A percentile compares a stretch with the other conserved stretches of the same genome.
phyloP scores from a whole-genome alignment of 2,329 filamentous ascomycete species.

The Sporothrix protearum region DNA sequence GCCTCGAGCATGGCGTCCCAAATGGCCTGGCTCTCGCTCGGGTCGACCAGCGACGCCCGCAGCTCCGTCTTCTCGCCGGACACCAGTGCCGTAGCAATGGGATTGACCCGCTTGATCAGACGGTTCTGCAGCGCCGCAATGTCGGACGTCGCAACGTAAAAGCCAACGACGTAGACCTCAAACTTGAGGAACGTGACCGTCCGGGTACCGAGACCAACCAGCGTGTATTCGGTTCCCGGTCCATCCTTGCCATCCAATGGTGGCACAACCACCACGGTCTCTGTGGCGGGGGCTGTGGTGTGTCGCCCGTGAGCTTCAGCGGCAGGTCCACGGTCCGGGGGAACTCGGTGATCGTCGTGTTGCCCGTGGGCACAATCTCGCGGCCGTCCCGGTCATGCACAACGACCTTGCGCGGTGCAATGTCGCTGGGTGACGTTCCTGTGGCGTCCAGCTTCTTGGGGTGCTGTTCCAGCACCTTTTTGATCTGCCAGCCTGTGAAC shows the following conservation, averaged over 20 bases:
- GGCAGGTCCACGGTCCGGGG: conserved; percentile 68
- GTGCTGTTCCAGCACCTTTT: conserved; percentile 36
- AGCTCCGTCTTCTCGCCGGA: conserved; percentile 75
- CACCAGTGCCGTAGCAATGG: conserved; percentile 76
- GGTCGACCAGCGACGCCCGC: conserved; percentile 65
- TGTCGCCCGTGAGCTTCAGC: conserved; percentile 33
- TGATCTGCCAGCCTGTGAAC: conserved; percentile 53
- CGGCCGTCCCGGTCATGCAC: conserved; percentile 64
- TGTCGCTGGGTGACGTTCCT: conserved; percentile 43
- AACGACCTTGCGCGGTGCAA: conserved; percentile 55
- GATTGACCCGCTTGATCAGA: conserved; percentile 72
- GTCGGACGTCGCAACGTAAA: conserved; percentile 83
- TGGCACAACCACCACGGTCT: background rate
- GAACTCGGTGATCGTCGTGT: conserved; percentile 73
- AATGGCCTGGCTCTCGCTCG: conserved; percentile 62
- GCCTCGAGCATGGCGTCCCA: conserved; percentile 70
- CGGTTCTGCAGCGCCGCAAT: conserved; percentile 75
- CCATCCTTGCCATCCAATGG: background rate
- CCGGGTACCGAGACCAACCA: conserved; percentile 82
- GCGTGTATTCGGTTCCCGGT: conserved; percentile 66
- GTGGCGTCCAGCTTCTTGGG: conserved; percentile 42
- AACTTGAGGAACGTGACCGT: conserved; percentile 87
- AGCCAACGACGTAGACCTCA: conserved; percentile 90
- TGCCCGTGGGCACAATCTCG: conserved; percentile 77
- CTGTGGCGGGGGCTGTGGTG: background rate